These are phyloP conservation scores for Scheffersomyces coipomensis DNA, from an alignment of 805 yeast genomes.

Conservation along the genomic window DNA sequence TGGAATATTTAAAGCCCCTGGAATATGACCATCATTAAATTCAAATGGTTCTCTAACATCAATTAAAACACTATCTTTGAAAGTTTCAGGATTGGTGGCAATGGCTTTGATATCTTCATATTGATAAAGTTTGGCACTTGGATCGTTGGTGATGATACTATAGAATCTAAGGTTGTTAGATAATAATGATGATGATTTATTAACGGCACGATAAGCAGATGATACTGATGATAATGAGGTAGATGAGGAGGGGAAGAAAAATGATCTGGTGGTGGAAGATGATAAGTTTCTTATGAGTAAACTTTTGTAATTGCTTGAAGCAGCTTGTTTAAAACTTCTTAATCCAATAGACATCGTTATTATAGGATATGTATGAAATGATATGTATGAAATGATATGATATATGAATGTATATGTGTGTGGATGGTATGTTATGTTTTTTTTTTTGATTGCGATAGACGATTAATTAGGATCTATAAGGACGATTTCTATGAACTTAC, in stretches of 20 bases:
- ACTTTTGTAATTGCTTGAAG: not conserved
- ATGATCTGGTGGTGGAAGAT: not conserved
- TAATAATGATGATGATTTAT: not conserved
- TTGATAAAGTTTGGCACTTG: slow-evolving; percentile 48
- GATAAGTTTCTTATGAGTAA: not conserved
- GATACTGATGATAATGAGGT: not conserved
- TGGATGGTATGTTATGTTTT: too few species aligned
- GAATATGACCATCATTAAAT: slow-evolving; percentile 70
- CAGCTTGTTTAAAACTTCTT: not conserved
- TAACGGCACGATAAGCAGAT: not conserved
- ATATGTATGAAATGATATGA: too few species aligned
- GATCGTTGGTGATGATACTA: slow-evolving; percentile 35
- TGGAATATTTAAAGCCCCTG: slow-evolving; percentile 84
- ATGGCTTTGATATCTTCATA: slow-evolving; percentile 53
- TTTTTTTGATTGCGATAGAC: too few species aligned
- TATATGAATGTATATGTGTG: too few species aligned
- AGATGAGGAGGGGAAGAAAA: not conserved
- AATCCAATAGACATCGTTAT: not conserved
- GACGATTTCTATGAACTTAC: too few species aligned
- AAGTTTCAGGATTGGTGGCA: slow-evolving; percentile 36
- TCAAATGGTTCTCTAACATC: slow-evolving; percentile 95
- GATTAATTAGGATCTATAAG: too few species aligned
- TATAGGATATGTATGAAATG: too few species aligned
- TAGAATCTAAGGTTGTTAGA: slow-evolving; percentile 18
- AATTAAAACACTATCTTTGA: slow-evolving; percentile 55